Base-by-base conservation (phyloP, 352 stramenopile genomes). In the Phytopythium oedochilum region DNA sequence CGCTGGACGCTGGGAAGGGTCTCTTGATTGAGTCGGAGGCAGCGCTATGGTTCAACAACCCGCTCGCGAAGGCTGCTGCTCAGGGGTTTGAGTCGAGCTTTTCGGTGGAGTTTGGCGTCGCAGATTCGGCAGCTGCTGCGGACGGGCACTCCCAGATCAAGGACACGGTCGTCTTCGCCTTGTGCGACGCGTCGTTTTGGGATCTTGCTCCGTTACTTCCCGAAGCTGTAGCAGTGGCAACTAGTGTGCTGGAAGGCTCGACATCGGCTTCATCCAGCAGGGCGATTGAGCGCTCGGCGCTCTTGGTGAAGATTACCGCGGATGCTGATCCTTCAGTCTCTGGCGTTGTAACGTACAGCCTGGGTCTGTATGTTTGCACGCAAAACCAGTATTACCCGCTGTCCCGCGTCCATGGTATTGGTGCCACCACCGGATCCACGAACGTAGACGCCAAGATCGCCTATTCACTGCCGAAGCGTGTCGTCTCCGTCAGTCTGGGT, bases 151-250 rank as follows among this genome's bases (percentile, higher is more conserved):
- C 22, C 3, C 22, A 8, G 10, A n/a, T 8, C 5, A 14, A 34
- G 26, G 49, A 60, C 17, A 71, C 55, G 35, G 52, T 73, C 34
- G 64, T 90, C 2, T 86, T 92, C 61, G 79, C 83, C 4, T 54
- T 92, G 17, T 80, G 74, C 42, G 75, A 87, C 53, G 55, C 73
- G 1, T 88, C 78, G 26, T 95, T 80, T 46, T 95, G 85, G 85
- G 64, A 86, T 35, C 18, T 86, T 2, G 53, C 65, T 18, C 76
- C 85, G 0, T 55, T 93, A 28, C 61, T 93, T 25, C 50, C 62
- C 45, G 73, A 89, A 55, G 71, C 74, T 36, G 38, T 28, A 10
- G 22, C 23, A 17, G 26, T 48, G 12, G 22, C 42, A 6, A 7
- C 42, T 11, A 34, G 23, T 48, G 42, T 5, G 2, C 42, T 22